Evolutionary conservation across 495 filamentous ascomycete species (phyloP), one percentile per base, ranked within the genome.

Genomic region (Tuber brumale): DNA sequence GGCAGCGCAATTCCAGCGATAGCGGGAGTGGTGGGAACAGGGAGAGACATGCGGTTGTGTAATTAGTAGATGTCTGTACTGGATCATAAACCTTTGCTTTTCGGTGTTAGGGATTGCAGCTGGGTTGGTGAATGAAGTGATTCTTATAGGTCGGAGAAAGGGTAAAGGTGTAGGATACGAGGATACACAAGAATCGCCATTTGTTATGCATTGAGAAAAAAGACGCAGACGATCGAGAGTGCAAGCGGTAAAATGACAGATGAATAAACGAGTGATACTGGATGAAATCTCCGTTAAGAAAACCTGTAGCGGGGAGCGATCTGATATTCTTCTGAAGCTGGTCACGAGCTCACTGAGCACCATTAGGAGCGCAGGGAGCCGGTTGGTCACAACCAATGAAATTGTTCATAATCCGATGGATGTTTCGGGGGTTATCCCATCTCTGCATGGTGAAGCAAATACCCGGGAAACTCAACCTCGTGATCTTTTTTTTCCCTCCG

Each of bases 31-130:
- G 66, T 35, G 74, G 69, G 69, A 46, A 27, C 23, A 66, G n/a
- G 12, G 77, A 76, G 69, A 44, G 74, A 3, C 61, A 72, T 44
- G 70, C 73, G 7, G 57, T 31, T 42, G 77, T 80, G 44, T 79
- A 72, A 48, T 66, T 66, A 66, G 57, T 66, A 19, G 57, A 66
- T 66, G 31, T 66, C 27, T 66, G 27, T 66, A 35, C 57, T 66
- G 57, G 57, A 66, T 66, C 57, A 35, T 66, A 35, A 35, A 66
- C 31, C 27, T 66, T 66, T 35, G 31, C 57, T 66, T 66, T 66
- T 66, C 12, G 57, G 57, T 66, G 57, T 35, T 66, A 19, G 27
- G 57, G 14, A 66, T 66, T 66, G 57, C 31, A 66, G 27, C 27
- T 35, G n/a, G 23, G n/a, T 18, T 35, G 19, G 27, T 66, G 57